Base-by-base conservation (phyloP, 192 early-diverging fungal genomes). In the Podila minutissima region DNA sequence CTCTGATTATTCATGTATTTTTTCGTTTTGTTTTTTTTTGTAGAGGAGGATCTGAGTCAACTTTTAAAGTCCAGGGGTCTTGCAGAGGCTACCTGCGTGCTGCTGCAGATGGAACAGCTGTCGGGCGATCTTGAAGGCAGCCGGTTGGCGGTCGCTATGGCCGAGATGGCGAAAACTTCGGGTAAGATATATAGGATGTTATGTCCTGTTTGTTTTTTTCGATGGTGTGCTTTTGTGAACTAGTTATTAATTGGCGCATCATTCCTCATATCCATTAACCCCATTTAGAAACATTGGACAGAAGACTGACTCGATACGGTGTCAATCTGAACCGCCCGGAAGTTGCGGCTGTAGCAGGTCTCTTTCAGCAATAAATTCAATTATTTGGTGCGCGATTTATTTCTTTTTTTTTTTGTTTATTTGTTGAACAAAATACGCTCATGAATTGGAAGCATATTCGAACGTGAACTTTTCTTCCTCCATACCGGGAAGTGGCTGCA, bases 41-140 rank as follows among this genome's bases (percentile, higher is more conserved):
- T 57, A 75, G 74, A 64, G 50, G 46, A 38, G 1, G 41, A 72
- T 6, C 53, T 79, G 35, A 46, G 68, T 17, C 19, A 50, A 12
- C 49, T 79, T 5, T 2, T 79, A 19, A 20, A 41, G 11, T 67
- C 70, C 2, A 59, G 59, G 17, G 66, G 65, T 29, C 26, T 79
- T 28, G 9, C 62, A 28, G 70, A 79, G 53, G 69, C 65, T 9
- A 79, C 70, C 0, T 79, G 76, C 50, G 61, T 72, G 4, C 62
- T 79, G 28, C 46, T 79, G 55, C 76, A 79, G 37, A 79, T 72
- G 70, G 76, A 68, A 8, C 67, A 68, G 32, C 35, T 50, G 65
- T 53, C 49, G 7, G 51, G 66, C 38, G 70, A 72, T 13, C 49
- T 79, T 49, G 62, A 65, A 41, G 50, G 51, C 33, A 79, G 62